Base-by-base conservation (phyloP, 2,329 filamentous ascomycete genomes). In the Diatrype stigma region DNA sequence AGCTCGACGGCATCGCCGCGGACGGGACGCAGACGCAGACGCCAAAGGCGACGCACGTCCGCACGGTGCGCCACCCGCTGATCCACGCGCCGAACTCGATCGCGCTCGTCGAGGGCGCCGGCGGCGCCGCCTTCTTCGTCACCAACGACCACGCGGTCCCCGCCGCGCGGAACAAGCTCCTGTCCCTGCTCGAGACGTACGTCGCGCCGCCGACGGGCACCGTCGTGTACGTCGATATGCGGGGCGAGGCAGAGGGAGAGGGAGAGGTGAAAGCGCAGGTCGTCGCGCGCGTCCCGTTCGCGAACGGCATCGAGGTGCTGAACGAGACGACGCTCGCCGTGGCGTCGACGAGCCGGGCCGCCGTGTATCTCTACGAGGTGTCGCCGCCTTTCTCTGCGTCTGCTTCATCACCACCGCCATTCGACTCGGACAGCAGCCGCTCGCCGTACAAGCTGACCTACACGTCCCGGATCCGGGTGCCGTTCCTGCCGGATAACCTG, bases 401-500 rank as follows among this genome's bases (percentile, higher is more conserved):
- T n/a, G n/a, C n/a, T n/a, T n/a, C n/a, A n/a, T n/a, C n/a, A n/a
- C n/a, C n/a, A n/a, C n/a, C n/a, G n/a, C n/a, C n/a, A n/a, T n/a
- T n/a, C n/a, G n/a, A n/a, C n/a, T 45, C 0, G 17, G 14, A 34
- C 7, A 23, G 19, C 10, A 42, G 38, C 38, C 12, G n/a, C n/a
- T 51, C 2, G 60, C 60, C 0, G 26, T 30, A 30, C 10, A 50
- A 19, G 3, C 56, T 65, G 19, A 55, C 48, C 10, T 53, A 49
- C 34, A 12, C 35, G 4, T 54, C 58, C 0, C 30, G 47, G 30
- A 37, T 68, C 47, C 49, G 37, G 3, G 42, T 73, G 2, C 68
- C 71, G 0, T 76, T 73, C 51, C 28, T 69, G 6, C 67, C 71
- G 0, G 73, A 76, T 51, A 76, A 76, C 42, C 60, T 76, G 11